Base-by-base conservation (phyloP, 2,329 filamentous ascomycete genomes). In the Ceratocystis albifundus region DNA sequence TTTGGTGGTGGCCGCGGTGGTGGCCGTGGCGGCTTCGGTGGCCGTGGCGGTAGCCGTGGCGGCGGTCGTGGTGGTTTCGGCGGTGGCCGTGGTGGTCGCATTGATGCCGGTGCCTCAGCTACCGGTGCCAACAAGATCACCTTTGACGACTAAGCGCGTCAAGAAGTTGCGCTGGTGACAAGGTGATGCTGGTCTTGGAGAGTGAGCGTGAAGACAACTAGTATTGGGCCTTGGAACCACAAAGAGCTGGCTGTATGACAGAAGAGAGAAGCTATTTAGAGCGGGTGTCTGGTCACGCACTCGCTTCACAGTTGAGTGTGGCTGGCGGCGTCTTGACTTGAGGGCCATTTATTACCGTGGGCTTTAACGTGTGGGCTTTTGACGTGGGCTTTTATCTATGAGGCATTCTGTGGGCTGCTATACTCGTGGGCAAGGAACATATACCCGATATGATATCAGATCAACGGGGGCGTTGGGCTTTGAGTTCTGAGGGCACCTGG, bases 81-180 rank as follows among this genome's bases (percentile, higher is more conserved):
- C 69, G 77, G 81, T 69, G 73, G 77, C 59, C 75, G 77, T 32
- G 75, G 75, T 66, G 71, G 76, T 64, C 68, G 68, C 61, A 69
- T 69, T 28, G 68, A 69, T 25, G 30, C 48, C 22, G 74, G 55
- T 8, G 17, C 3, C 55, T 59, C 76, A 57, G 74, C 75, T 68
- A 79, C 82, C 77, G 90, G 90, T 77, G 68, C 67, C 50, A 88
- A 85, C 80, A 94, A 92, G 85, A 85, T 84, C 74, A 88, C 85
- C 70, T 90, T 90, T 75, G 76, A 78, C 70, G 77, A 77, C 50
- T 70, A 70, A 66, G 32, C 59, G 50, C 44, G 64, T 32, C 64
- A 65, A 65, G 32, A 25, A n/a, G 8, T 17, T 20, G n/a, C 8
- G 22, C 36, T 12, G 36, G 36, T 3, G 10, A 12, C 36, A 41